These are phyloP conservation scores for Kodamaea nitidulidarum DNA, from an alignment of 805 yeast species.

Conservation along the genomic window DNA sequence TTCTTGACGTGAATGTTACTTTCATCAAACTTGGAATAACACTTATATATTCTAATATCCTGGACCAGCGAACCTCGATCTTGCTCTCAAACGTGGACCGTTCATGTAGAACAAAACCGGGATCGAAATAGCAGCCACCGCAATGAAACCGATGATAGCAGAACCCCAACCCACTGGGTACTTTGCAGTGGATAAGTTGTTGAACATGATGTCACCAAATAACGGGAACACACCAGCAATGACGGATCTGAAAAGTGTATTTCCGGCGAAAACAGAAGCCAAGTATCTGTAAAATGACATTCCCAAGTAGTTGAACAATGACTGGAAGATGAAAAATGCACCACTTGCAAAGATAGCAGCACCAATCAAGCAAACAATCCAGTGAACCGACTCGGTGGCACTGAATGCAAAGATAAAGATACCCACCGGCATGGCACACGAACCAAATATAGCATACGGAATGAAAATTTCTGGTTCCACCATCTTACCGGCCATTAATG, in stretches of 20 bases:
- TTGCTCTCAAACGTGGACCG: conserved; percentile 44
- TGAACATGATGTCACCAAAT: conserved; percentile 58
- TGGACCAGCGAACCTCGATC: conserved; percentile 34
- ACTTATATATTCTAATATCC: not conserved
- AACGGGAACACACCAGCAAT: conserved; percentile 62
- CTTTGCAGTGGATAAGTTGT: conserved; percentile 41
- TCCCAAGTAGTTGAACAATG: conserved; percentile 47
- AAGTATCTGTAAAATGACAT: conserved; percentile 45
- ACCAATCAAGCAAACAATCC: conserved; percentile 22
- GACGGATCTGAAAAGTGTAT: conserved; percentile 46
- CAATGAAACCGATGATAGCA: conserved; percentile 44
- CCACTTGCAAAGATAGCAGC: conserved; percentile 20
- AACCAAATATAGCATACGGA: conserved; percentile 21
- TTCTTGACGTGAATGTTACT: too few relatives aligned
- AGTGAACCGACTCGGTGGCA: conserved; percentile 14
- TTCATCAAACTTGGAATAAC: too few relatives aligned
- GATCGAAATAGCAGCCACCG: conserved; percentile 41
- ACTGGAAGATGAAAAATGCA: conserved; percentile 43
- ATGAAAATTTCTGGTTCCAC: conserved; percentile 17
- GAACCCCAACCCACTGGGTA: conserved; percentile 64
- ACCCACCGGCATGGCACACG: conserved; percentile 19
- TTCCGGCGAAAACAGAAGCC: conserved; percentile 60
- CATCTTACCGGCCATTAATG: conserved; percentile 10
- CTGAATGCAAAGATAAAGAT: conserved; percentile 23
- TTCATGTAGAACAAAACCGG: conserved; percentile 44